Evolutionary conservation across 345 rosid species (phyloP).

Genomic region (Abelmoschus esculentus): DNA sequence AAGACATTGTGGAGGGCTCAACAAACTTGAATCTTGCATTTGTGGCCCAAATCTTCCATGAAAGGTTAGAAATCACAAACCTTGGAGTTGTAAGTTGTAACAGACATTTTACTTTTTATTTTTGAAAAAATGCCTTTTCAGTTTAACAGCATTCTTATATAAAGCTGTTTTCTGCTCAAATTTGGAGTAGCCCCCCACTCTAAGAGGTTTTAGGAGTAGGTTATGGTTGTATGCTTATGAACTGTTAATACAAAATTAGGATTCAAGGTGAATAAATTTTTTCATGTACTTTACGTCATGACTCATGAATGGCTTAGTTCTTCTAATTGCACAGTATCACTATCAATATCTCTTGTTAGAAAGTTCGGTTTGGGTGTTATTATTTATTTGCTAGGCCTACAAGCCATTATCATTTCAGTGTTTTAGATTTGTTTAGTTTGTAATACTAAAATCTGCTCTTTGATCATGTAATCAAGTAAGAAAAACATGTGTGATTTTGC

Average conservation of each 20-base stretch:
- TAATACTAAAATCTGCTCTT: background rate
- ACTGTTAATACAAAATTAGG: background rate
- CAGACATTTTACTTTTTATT: background rate
- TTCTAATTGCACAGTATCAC: too few species aligned
- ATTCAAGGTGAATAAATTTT: background rate
- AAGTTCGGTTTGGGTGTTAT: background rate
- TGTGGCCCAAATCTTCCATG: conserved; percentile 82
- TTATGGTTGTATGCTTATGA: background rate
- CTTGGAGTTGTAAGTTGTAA: conserved; percentile 6
- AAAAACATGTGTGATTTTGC: conserved; percentile 23
- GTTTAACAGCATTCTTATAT: background rate
- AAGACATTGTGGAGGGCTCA: conserved; percentile 76
- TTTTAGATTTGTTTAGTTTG: background rate
- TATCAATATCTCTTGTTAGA: background rate
- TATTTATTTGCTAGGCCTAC: background rate
- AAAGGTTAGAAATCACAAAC: conserved; percentile 40
- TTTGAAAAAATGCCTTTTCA: background rate
- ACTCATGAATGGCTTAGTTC: background rate
- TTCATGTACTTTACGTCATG: background rate
- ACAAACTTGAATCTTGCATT: conserved; percentile 82
- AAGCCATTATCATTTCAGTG: background rate
- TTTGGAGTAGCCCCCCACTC: background rate
- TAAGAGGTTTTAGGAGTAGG: background rate
- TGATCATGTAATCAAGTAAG: background rate
- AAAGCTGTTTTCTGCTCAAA: background rate